Conservation (phyloP, 768 basidiomycete genomes). For the Termitomyces eurrhizus region DNA sequence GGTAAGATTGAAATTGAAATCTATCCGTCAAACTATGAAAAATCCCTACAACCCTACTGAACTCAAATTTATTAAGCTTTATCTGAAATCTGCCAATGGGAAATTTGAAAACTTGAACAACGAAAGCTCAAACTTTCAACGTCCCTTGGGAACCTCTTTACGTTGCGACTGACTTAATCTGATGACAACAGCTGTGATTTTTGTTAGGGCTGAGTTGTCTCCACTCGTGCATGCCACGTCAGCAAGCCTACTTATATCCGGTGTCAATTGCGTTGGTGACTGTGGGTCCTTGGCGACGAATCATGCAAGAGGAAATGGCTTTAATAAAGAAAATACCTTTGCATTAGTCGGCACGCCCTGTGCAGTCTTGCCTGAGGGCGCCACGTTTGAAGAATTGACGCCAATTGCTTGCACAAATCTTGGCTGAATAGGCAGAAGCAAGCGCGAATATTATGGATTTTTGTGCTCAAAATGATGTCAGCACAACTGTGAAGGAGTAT, state of each 20-base stretch:
- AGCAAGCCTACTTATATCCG: background rate
- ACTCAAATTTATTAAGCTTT: too few relatives aligned
- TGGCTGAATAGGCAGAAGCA: background rate
- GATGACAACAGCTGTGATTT: background rate
- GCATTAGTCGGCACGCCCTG: background rate
- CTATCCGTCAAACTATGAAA: background rate
- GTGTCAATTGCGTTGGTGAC: background rate
- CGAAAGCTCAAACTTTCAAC: background rate
- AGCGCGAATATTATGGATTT: background rate
- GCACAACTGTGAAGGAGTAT: background rate
- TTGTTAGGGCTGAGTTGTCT: background rate
- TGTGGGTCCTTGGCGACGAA: background rate
- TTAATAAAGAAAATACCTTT: background rate
- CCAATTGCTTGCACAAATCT: background rate
- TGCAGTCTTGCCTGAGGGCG: background rate
- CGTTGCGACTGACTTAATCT: background rate
- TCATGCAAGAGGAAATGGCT: background rate
- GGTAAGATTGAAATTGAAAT: background rate
- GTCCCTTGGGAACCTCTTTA: background rate
- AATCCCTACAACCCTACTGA: background rate
- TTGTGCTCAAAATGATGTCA: background rate
- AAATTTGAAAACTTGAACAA: background rate
- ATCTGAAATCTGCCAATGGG: background rate
- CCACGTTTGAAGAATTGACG: background rate
- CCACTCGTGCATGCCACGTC: background rate